Base-by-base conservation (phyloP, 2,329 filamentous ascomycete species). In the Pseudogymnoascus sp. region DNA sequence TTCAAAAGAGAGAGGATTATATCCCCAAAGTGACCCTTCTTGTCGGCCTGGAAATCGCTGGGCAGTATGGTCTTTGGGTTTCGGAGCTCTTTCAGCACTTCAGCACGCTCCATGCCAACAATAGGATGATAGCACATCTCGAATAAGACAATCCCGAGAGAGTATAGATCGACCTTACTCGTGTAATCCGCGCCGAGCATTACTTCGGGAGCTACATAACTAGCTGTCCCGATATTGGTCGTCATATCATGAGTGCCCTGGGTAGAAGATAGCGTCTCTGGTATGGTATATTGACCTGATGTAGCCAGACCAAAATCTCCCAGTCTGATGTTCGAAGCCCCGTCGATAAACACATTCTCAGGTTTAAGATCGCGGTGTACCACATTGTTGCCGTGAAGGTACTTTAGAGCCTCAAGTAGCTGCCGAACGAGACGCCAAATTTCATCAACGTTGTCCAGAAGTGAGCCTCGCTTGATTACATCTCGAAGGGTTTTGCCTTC, bases 331-430 rank as follows among this genome's bases (percentile, higher is more conserved):
- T 96, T 95, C 35, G 58, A 60, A 2, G 88, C 83, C 6, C 89
- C 86, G 70, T 97, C 93, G 67, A 99, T 96, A 76, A 99, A 99
- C 31, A 99, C 88, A 67, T 99, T 99, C 72, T 97, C 95, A 0
- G 95, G 95, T 73, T 99, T 99, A 28, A 99, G 80, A 74, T 99
- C 95, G 7, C 95, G 88, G 73, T 99, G 95, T 12, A 97, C 95
- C 67, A 99, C 96, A 59, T 90, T 92, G 63, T 93, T 83, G 9
- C 88, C 84, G 73, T 99, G 95, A 45, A 99, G 95, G 72, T 97
- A 91, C 12, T 86, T 87, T 41, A 99, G 77, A 0, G 93, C 95
- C 74, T 97, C 93, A 4, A 97, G 78, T 9, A 97, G 88, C 70
- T 97, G 93, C 33, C 93, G 86, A 67, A 97, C 93, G 4, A 97